Conservation (phyloP, 2,329 filamentous ascomycete genomes). For the Diaporthe batatas region DNA sequence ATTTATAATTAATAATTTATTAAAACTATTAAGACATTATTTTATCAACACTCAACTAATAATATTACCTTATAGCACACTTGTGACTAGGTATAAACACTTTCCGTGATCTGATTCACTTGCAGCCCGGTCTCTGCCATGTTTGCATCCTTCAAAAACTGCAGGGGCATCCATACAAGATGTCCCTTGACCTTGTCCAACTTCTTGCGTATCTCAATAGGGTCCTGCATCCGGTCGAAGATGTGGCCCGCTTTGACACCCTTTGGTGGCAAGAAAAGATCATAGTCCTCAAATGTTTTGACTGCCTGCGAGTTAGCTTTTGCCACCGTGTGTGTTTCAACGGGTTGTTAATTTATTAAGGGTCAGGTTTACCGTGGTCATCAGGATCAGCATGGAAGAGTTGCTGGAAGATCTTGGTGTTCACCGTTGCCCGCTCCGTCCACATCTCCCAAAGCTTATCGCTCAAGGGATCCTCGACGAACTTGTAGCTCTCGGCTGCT, state of each 20-base stretch:
- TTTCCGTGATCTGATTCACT: slow-evolving; percentile 89
- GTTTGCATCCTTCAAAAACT: slow-evolving; percentile 84
- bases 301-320: slow-evolving; percentile 60
- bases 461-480: slow-evolving; percentile 79
- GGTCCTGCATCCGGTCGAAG: slow-evolving; percentile 82
- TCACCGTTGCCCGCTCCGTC: slow-evolving; percentile 76
- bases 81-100: slow-evolving; percentile 77
- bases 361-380: slow-evolving; percentile 72
- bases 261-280: slow-evolving; percentile 78
- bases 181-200: slow-evolving; percentile 87
- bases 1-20: too few relatives aligned
- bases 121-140: slow-evolving; percentile 93
- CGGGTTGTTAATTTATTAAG: background rate
- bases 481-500: slow-evolving; percentile 70
- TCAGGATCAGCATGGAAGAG: slow-evolving; percentile 92
- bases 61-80: background rate
- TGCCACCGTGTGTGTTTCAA: background rate
- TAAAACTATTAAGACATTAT: slow-evolving; percentile 21
- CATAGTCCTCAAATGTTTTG: slow-evolving; percentile 91
- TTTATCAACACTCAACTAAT: background rate
- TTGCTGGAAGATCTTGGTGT: slow-evolving; percentile 82
- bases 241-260: slow-evolving; percentile 87
- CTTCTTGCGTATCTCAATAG: slow-evolving; percentile 79
- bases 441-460: slow-evolving; percentile 78
- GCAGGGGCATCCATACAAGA: slow-evolving; percentile 94